A percentile compares a stretch with the other conserved stretches of the same genome.
Conservation (phyloP, 140 eudicot genomes). For the Flaveria floridana region DNA sequence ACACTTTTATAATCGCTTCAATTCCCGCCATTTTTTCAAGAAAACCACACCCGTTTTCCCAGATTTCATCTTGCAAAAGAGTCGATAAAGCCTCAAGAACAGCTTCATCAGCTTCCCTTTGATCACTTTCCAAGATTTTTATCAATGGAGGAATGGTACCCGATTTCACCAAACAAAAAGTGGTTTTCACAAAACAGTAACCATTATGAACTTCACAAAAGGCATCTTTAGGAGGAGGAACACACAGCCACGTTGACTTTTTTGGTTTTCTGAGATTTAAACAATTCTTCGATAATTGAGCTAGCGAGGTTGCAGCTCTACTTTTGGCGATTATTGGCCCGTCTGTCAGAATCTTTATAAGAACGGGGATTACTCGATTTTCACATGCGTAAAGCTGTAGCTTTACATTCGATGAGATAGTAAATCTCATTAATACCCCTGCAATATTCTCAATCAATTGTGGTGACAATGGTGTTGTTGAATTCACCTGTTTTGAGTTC, state of each 20-base stretch:
- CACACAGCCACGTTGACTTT: conserved; percentile 66
- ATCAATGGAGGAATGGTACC: conserved; percentile 56
- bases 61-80: conserved; percentile 58
- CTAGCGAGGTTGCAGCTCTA: conserved; percentile 68
- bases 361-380: conserved; percentile 54
- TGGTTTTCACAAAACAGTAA: conserved; percentile 53
- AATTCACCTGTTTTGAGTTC: conserved; percentile 33
- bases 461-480: conserved; percentile 29
- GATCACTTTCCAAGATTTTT: conserved; percentile 48
- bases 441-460: conserved; percentile 63
- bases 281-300: conserved; percentile 64
- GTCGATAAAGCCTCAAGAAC: conserved; percentile 59
- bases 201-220: conserved; percentile 71
- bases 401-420: conserved; percentile 53
- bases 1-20: conserved; percentile 48
- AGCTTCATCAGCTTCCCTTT: conserved; percentile 77
- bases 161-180: conserved; percentile 72
- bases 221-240: conserved; percentile 43
- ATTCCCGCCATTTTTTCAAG: conserved; percentile 47
- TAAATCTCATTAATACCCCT: conserved; percentile 59
- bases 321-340: conserved; percentile 49
- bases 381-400: conserved; percentile 65
- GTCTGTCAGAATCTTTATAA: conserved; percentile 57
- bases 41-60: conserved; percentile 64
- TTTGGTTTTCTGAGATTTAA: conserved; percentile 42